phyloP scores from a whole-genome alignment of 2,329 filamentous ascomycete genomes.

The Cladosporium austrohemisphaericum region DNA sequence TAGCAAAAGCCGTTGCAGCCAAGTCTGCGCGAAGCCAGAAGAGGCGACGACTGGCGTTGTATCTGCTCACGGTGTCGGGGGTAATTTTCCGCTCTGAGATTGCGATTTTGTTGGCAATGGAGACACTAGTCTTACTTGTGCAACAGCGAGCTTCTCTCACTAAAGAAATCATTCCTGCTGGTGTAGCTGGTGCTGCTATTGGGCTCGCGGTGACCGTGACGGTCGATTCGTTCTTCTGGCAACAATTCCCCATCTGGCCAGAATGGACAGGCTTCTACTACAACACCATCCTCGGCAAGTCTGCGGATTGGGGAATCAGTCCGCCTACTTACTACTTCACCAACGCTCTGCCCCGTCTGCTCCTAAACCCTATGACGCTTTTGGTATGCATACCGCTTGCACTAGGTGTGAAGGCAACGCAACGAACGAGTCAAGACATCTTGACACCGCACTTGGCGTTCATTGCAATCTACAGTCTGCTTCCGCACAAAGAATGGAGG shows the following conservation, averaged over 20 bases:
- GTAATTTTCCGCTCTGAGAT: conserved; percentile 88
- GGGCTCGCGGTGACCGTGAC: conserved; percentile 68
- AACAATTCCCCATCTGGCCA: conserved; percentile 71
- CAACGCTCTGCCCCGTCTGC: conserved; percentile 73
- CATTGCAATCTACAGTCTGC: conserved; percentile 74
- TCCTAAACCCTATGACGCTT: conserved; percentile 72
- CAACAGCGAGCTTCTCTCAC: conserved; percentile 53
- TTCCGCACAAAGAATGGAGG: conserved; percentile 93
- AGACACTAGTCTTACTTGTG: conserved; percentile 62
- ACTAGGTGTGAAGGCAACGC: conserved; percentile 46
- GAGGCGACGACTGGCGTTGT: conserved; percentile 63
- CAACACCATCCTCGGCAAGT: conserved; percentile 81
- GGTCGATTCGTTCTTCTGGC: conserved; percentile 94
- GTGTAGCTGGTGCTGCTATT: conserved; percentile 60
- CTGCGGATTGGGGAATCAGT: conserved; percentile 81
- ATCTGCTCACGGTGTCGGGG: conserved; percentile 73
- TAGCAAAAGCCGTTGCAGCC: conserved; percentile 40
- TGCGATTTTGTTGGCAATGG: conserved; percentile 70
- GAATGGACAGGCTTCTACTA: conserved; percentile 86
- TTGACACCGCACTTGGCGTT: conserved; percentile 68
- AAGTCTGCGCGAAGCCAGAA: conserved; percentile 36
- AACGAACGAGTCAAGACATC: conserved; percentile 46
- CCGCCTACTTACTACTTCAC: conserved; percentile 84
- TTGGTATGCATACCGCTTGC: conserved; percentile 50
- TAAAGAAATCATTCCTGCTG: conserved; percentile 61